These are phyloP conservation scores for Cutaneotrichosporon mucoides DNA, from an alignment of 1,284 basidiomycete species.

Conservation along the genomic window DNA sequence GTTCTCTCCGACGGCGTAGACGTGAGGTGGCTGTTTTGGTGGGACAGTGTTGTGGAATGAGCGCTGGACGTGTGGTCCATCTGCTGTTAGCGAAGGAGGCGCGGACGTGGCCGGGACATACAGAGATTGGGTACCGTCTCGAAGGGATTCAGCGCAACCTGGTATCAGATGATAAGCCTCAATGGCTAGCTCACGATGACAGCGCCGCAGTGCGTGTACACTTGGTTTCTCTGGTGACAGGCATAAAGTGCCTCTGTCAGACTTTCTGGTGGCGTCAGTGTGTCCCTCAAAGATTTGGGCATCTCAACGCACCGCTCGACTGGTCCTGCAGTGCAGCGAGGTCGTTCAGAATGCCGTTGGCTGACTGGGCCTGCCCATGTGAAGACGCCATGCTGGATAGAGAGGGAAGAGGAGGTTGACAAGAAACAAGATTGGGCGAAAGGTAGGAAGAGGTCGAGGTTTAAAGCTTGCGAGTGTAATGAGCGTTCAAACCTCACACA, in stretches of 20 bases:
- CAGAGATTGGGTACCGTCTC: conserved; percentile 15
- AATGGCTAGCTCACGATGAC: conserved; percentile 9
- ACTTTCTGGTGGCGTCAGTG: conserved; percentile 9
- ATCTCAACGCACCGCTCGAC: neutral
- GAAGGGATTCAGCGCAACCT: conserved; percentile 20
- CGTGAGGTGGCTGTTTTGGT: conserved; percentile 15
- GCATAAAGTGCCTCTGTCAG: conserved; percentile 16
- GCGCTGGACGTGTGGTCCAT: conserved; percentile 7
- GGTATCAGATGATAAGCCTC: neutral
- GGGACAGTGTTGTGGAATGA: conserved; percentile 13
- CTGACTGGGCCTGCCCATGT: neutral
- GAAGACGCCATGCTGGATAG: neutral
- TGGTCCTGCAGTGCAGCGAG: conserved; percentile 5
- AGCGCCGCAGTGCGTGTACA: conserved; percentile 18
- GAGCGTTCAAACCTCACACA: too few species aligned
- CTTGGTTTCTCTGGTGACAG: conserved; percentile 9
- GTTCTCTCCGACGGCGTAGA: conserved; percentile 17
- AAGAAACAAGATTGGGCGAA: neutral
- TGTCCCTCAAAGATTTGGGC: neutral
- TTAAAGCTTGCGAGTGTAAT: neutral
- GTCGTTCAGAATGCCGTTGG: neutral
- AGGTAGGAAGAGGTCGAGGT: neutral
- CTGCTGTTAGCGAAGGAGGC: neutral
- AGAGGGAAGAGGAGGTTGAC: neutral
- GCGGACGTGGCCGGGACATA: neutral